These are phyloP conservation scores for Trametes sanguinea DNA, from an alignment of 768 basidiomycete genomes.

Conservation along the genomic window DNA sequence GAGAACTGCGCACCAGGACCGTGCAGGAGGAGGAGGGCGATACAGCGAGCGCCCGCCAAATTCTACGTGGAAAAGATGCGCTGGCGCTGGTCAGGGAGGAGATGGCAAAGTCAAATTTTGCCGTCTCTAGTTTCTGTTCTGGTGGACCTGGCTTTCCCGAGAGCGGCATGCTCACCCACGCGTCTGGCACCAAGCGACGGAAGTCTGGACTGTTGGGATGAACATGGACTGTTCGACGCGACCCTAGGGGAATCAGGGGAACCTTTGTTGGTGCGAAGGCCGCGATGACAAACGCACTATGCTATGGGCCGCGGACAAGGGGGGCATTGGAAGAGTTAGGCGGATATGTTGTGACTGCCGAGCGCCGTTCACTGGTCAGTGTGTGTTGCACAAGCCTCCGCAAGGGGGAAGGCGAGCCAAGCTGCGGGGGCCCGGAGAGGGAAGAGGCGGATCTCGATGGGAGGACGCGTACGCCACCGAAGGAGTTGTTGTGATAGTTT, in stretches of 20 bases:
- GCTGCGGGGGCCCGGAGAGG: background rate
- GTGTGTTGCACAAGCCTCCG: too few species aligned
- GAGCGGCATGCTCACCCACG: constrained; percentile 4
- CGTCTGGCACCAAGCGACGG: background rate
- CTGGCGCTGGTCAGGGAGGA: background rate
- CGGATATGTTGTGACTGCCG: too few species aligned
- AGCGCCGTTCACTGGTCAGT: too few species aligned
- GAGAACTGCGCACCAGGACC: background rate
- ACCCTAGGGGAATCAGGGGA: background rate
- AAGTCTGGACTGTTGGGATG: constrained; percentile 4
- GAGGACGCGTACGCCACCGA: background rate
- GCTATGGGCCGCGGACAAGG: too few species aligned
- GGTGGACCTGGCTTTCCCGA: constrained; percentile 10
- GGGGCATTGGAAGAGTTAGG: too few species aligned
- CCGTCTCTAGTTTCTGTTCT: background rate
- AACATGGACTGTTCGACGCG: background rate
- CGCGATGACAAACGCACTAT: too few species aligned
- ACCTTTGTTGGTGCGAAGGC: background rate
- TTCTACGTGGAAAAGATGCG: background rate
- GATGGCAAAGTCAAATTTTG: constrained; percentile 9
- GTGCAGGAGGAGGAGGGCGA: background rate
- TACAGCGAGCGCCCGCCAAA: background rate
- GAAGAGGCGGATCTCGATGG: constrained; percentile 2
- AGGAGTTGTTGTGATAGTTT: constrained; percentile 3
- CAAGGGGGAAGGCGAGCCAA: background rate